A percentile compares a stretch with the other conserved stretches of the same genome.
phyloP scores from a whole-genome alignment of 345 rosid species.

The Eutrema japonicum region DNA sequence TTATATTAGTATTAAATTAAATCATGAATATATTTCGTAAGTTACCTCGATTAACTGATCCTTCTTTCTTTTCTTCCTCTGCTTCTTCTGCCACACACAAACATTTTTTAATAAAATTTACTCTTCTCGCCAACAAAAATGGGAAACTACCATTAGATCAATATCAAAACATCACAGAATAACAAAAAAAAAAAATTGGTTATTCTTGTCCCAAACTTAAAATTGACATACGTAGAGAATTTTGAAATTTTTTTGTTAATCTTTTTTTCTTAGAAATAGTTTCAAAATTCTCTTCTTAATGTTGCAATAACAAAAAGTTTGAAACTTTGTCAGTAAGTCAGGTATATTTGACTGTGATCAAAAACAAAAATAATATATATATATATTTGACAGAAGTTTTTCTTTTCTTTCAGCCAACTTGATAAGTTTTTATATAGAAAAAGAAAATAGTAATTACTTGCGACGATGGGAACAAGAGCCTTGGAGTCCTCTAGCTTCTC shows the following conservation, averaged over 20 bases:
- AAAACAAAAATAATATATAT: no score
- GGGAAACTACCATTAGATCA: neutral
- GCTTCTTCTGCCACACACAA: conserved; percentile 35
- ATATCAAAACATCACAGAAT: neutral
- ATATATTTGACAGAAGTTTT: conserved; percentile 1
- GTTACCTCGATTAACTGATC: conserved; percentile 42
- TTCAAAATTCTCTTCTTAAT: neutral
- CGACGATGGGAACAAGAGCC: conserved; percentile 32
- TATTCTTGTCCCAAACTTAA: neutral
- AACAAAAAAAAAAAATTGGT: neutral
- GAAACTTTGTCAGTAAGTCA: neutral
- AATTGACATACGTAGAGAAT: neutral
- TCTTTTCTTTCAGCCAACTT: neutral
- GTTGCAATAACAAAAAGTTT: neutral
- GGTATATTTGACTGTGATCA: neutral
- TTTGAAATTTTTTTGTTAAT: neutral
- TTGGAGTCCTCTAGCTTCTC: conserved; percentile 39
- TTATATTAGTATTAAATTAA: neutral
- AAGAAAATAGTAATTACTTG: conserved; percentile 30
- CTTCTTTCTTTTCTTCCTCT: conserved; percentile 40
- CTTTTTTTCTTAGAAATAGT: neutral
- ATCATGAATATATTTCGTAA: neutral
- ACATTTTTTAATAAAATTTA: neutral
- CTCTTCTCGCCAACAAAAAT: neutral
- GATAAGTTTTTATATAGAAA: neutral